Conservation (phyloP, 2,329 filamentous ascomycete species). For the Fusarium gaditjirri region DNA sequence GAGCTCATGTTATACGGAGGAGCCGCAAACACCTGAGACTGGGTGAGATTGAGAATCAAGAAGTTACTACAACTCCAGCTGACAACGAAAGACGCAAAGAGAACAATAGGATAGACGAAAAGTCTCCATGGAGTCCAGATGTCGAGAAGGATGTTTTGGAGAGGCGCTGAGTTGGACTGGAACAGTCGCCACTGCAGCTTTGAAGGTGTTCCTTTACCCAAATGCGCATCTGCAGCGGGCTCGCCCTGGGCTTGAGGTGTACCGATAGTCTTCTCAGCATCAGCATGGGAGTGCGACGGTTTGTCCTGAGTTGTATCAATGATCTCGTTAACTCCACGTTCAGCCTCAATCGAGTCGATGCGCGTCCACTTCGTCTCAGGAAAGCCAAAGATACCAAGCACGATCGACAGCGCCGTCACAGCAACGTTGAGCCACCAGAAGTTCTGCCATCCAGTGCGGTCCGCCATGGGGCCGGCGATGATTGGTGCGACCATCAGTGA, state of each 20-base stretch:
- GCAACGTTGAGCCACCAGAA: slow-evolving; percentile 13
- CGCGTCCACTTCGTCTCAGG: slow-evolving; percentile 4
- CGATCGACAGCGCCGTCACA: not conserved
- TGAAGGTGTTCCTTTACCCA: not conserved
- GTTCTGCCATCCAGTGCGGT: not conserved
- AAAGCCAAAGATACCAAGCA: not conserved
- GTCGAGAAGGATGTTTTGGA: not conserved
- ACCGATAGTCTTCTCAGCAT: not conserved
- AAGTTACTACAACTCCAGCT: slow-evolving; percentile 21
- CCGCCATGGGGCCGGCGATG: not conserved
- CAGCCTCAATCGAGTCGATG: not conserved
- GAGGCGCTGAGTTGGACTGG: not conserved
- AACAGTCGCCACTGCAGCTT: not conserved
- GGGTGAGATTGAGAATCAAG: slow-evolving; percentile 1
- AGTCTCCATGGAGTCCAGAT: slow-evolving; percentile 6
- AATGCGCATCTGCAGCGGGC: not conserved
- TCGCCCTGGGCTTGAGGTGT: not conserved
- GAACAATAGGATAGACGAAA: not conserved
- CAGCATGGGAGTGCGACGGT: fast-evolving
- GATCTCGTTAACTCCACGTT: not conserved
- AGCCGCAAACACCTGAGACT: slow-evolving; percentile 5
- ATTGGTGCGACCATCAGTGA: slow-evolving; percentile 13
- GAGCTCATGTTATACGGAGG: slow-evolving; percentile 9
- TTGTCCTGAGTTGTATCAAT: not conserved
- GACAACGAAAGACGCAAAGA: slow-evolving; percentile 4